Base-by-base conservation (phyloP, 768 basidiomycete species). In the Pulveroboletus sp. region DNA sequence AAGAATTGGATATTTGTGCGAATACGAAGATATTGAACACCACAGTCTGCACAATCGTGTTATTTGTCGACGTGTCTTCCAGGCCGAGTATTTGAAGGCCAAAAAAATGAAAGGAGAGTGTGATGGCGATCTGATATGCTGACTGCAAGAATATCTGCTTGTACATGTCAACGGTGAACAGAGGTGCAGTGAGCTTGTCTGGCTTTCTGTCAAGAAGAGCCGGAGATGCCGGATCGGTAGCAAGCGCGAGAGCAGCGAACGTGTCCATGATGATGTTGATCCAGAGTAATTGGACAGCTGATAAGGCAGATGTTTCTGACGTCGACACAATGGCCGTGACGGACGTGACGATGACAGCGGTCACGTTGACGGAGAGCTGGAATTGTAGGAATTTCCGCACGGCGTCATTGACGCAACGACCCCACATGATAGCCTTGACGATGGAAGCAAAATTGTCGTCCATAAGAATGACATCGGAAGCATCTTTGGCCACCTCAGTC, bases 181-280 rank as follows among this genome's bases (percentile, higher is more conserved):
- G 71, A 3, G 96, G 92, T 2, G 92, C 85, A 2, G 79, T 81
- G 71, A 90, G 89, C 72, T 80, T 83, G 68, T 97, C 93, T 4
- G 96, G 96, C 67, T 89, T 88, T 61, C 95, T 85, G 47, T 96
- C 77, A 37, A 99, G 81, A 29, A 91, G 78, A 6, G 74, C 66
- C 40, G 83, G 83, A 2, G 85, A 82, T 1, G 96, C 94, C 9
- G 93, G 94, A 67, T 98, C 96, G 22, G 96, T 98, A 16, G 96
- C 95, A 43, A 99, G 81, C 12, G 96, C 96, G 43, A 98, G 83
- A 22, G 96, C 96, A 48, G 96, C 96, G 64, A 99, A 97, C 2
- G 93, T 95, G 65, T 96, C 94, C 93, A 95, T 95, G 68, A 95
- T 95, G 54, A 98, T 86, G 75, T 97, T 97, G 70, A 97, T 92